phyloP scores from a whole-genome alignment of 306 rosid species.

The Trichosanthes cucumerina region DNA sequence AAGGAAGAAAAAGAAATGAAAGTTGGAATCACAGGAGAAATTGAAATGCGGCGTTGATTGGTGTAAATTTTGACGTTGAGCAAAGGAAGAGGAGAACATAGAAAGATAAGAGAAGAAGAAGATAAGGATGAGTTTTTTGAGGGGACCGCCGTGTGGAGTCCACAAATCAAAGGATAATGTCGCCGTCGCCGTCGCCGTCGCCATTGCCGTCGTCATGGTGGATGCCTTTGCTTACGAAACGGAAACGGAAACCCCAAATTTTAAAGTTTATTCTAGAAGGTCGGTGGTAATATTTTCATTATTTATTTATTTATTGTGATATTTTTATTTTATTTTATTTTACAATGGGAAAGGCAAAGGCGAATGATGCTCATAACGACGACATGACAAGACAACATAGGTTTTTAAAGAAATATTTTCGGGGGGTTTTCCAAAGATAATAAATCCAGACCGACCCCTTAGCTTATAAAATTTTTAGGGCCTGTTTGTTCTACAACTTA shows the following conservation, averaged over 20 bases:
- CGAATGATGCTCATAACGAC: not conserved
- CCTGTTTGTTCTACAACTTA: too few species aligned
- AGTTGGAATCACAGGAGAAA: not conserved
- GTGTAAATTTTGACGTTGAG: not conserved
- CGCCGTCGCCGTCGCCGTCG: not conserved
- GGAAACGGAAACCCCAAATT: not conserved
- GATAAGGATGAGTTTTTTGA: conserved; percentile 31
- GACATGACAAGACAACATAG: not conserved
- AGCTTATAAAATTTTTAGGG: too few species aligned
- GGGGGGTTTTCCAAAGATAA: not conserved
- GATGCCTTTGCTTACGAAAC: conserved; percentile 1
- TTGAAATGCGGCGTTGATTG: not conserved
- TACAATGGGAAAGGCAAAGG: not conserved
- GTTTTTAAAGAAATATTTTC: not conserved
- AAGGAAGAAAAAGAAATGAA: not conserved
- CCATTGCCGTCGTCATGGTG: not conserved
- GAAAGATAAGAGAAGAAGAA: conserved; percentile 18
- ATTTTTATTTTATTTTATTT: not conserved
- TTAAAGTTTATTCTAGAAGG: not conserved
- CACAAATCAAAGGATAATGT: conserved; percentile 18
- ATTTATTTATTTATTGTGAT: not conserved
- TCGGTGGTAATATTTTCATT: not conserved
- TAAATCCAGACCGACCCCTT: not conserved
- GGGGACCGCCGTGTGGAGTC: conserved; percentile 30
- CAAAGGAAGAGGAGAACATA: not conserved